Conservation (phyloP, 177 flowering plant species). For the Vitis hybrid region DNA sequence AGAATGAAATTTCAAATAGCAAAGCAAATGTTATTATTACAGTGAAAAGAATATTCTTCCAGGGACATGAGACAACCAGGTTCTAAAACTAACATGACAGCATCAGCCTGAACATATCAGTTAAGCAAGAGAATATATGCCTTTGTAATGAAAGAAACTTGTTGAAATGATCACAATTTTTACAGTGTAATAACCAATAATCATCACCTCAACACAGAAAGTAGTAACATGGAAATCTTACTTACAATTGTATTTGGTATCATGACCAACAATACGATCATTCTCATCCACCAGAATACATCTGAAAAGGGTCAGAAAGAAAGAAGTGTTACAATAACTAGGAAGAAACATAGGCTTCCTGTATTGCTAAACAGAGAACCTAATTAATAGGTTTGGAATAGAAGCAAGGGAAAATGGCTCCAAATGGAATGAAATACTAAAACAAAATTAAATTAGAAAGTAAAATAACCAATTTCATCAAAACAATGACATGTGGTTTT, state of each 20-base stretch:
- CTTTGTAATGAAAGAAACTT: neutral
- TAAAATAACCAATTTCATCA: too few relatives aligned
- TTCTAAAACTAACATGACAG: neutral
- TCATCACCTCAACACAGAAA: neutral
- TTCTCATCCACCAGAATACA: constrained; percentile 94
- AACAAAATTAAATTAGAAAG: too few relatives aligned
- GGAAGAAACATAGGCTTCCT: too few relatives aligned
- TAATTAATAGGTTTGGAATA: too few relatives aligned
- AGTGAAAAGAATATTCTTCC: neutral
- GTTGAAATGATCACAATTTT: neutral
- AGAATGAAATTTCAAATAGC: neutral
- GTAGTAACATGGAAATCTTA: constrained; percentile 3
- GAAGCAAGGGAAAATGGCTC: too few relatives aligned
- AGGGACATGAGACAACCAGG: neutral
- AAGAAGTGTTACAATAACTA: neutral
- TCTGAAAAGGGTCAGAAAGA: constrained; percentile 38
- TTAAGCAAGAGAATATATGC: neutral
- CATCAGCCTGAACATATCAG: neutral
- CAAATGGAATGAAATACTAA: too few relatives aligned
- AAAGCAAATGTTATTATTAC: neutral
- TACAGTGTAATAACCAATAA: neutral
- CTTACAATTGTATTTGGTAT: constrained; percentile 95
- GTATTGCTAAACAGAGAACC: too few relatives aligned
- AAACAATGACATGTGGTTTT: too few relatives aligned
- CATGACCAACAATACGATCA: constrained; percentile 86